Evolutionary conservation across 1,284 basidiomycete genomes (phyloP), one percentile per base, ranked within the genome.

Genomic region (Veloboletus limbatus): DNA sequence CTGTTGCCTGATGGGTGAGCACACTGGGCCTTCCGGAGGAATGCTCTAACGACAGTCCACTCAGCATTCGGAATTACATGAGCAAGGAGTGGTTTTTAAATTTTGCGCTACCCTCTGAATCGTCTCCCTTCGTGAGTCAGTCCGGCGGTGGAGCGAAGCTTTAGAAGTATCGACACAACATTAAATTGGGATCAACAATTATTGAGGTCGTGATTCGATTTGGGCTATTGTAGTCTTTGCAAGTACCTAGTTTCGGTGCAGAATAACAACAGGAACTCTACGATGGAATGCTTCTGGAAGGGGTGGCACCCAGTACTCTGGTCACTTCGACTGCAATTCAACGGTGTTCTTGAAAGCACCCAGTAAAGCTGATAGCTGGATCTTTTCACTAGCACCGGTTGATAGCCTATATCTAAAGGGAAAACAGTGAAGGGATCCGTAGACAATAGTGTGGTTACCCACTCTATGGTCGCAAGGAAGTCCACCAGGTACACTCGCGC

Each of bases 321-420:
- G 25, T 63, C 38, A 61, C 44, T 75, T 75, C 21, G 74, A 66
- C 17, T 81, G 76, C 40, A 88, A 56, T 58, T 97, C 92, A 5
- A 97, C 88, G 0, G 92, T 84, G 43, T 92, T 86, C 69, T 99
- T 99, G 74, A 98, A 96, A 8, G 90, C 89, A 3, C 90, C 95
- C 2, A 99, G 71, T 51, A 99, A 68, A 1, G 93, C 94, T 2
- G 92, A 92, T 46, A 99, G 67, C 63, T 99, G 97, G 47, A 99
- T 83, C 61, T 94, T 97, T 67, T 99, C 97, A 52, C 75, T 95
- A 2, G 88, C 94, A 4, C 97, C 96, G 0, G 94, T 88, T 1
- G 93, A 93, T 13, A 99, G 71, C 40, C 97, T 83, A 66, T 98
- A 86, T 65, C 95, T 97, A 42, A 6, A 24, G 21, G 41, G 50